Evolutionary conservation across 2,329 filamentous ascomycete genomes (phyloP), one percentile per base, ranked within the genome.

Genomic region (Ophioceras dolichostomum): DNA sequence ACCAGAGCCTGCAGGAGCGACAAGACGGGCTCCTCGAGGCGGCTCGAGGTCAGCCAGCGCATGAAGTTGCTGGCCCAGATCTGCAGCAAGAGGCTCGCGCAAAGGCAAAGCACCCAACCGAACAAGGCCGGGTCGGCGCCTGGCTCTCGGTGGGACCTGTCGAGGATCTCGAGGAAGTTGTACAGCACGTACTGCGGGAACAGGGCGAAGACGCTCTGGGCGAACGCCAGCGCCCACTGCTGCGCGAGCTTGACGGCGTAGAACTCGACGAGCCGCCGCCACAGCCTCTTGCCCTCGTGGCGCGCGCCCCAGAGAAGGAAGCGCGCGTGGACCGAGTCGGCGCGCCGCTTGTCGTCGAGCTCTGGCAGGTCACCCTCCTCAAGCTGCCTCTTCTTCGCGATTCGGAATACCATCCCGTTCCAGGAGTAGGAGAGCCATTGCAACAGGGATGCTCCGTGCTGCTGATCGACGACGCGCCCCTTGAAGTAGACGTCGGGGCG

Each of bases 131-230:
- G 51, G n/a, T 50, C 47, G 3, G 43, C 36, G 20, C 39, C 36
- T 10, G 39, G 16, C 22, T 28, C 18, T n/a, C 16, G 13, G 29
- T 38, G 8, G 41, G 46, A 32, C 20, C 39, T 39, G 38, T 57
- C 53, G 14, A 59, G 48, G 17, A 47, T 47, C 33, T 53, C 49
- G n/a, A 59, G 44, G 31, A 59, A 55, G 40, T 54, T 49, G 44
- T 55, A 57, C 10, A 59, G 47, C 16, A 57, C 51, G 19, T 55
- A 50, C 37, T 59, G 55, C 1, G 56, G 55, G 20, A 57, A 52
- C 14, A 58, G 40, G 10, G 51, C 47, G 27, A 59, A 37, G 2
- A 51, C 40, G 8, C 54, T 49, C 19, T 52, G 48, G 13, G 55
- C 29, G 13, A 57, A 39, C 3, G 55, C 54, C 21, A 57, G 40